A percentile compares a stretch with the other conserved stretches of the same genome.
phyloP scores from a whole-genome alignment of 1,284 basidiomycete species.

The Boletus sp. region DNA sequence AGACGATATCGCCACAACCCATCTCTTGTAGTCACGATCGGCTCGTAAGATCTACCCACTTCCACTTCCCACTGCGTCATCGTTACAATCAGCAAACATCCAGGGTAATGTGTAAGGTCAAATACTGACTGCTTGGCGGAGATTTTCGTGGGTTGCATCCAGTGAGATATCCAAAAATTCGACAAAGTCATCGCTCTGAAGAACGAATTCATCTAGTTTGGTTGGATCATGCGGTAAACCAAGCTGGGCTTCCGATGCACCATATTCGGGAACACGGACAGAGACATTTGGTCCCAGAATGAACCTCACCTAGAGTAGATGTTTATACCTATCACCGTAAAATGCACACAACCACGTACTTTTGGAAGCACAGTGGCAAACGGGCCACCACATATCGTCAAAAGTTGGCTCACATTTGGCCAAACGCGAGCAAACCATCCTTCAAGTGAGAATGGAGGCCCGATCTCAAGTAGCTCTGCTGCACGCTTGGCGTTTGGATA shows the following conservation, averaged over 20 bases:
- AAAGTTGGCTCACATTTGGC: constrained; percentile 1
- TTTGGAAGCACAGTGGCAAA: constrained; percentile 16
- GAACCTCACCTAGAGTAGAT: constrained; percentile 14
- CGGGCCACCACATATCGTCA: constrained; percentile 14
- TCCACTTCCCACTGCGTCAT: constrained; percentile 23
- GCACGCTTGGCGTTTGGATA: constrained; percentile 11
- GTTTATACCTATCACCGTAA: too few species aligned
- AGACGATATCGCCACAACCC: constrained; percentile 28
- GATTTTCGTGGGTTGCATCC: constrained; percentile 9
- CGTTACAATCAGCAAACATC: neutral
- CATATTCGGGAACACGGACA: constrained; percentile 11
- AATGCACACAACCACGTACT: neutral
- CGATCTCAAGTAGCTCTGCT: constrained; percentile 14
- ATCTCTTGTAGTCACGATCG: constrained; percentile 19
- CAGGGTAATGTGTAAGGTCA: neutral
- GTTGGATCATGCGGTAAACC: neutral
- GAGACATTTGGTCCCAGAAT: constrained; percentile 13
- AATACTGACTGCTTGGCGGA: constrained; percentile 17
- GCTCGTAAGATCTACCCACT: constrained; percentile 19
- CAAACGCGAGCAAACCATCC: constrained; percentile 17
- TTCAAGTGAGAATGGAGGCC: constrained; percentile 9
- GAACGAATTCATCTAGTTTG: constrained; percentile 8
- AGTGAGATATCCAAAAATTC: constrained; percentile 19
- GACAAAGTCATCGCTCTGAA: constrained; percentile 4
- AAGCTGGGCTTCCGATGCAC: neutral